A percentile compares a stretch with the other conserved stretches of the same genome.
Evolutionary conservation across 345 rosid genomes (phyloP).

Genomic region (Gossypium rotundifolium): DNA sequence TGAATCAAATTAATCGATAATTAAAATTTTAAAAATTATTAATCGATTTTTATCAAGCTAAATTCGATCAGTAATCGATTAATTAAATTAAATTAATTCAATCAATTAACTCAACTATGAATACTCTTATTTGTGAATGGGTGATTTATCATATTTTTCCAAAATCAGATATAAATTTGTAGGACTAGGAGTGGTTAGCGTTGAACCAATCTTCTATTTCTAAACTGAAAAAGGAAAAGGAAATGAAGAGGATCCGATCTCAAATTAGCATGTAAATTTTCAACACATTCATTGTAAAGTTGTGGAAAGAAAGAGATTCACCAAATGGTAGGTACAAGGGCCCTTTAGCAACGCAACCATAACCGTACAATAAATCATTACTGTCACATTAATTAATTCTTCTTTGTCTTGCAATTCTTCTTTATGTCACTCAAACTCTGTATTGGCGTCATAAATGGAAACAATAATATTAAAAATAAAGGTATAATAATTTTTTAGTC

Average conservation of each 20-base stretch:
- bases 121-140: too few species aligned
- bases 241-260: neutral
- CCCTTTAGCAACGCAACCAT: neutral
- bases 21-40: too few species aligned
- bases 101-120: too few species aligned
- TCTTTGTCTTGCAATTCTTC: neutral
- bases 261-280: neutral
- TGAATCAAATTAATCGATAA: too few species aligned
- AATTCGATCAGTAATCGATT: too few species aligned
- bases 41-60: rapidly evolving
- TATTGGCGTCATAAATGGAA: neutral
- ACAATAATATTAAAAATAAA: too few species aligned
- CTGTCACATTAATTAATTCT: neutral
- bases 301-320: neutral
- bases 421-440: neutral
- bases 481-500: too few species aligned
- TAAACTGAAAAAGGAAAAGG: neutral
- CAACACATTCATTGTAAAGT: neutral
- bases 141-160: neutral
- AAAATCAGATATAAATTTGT: neutral
- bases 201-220: neutral
- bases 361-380: neutral
- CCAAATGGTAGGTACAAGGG: conserved; percentile 11
- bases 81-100: rapidly evolving
- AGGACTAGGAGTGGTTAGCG: neutral